Percentiles rank a stretch among this genome's conserved stretches.
phyloP scores from a whole-genome alignment of 192 early-diverging fungal genomes.

The Gaertneriomyces semiglobifer region DNA sequence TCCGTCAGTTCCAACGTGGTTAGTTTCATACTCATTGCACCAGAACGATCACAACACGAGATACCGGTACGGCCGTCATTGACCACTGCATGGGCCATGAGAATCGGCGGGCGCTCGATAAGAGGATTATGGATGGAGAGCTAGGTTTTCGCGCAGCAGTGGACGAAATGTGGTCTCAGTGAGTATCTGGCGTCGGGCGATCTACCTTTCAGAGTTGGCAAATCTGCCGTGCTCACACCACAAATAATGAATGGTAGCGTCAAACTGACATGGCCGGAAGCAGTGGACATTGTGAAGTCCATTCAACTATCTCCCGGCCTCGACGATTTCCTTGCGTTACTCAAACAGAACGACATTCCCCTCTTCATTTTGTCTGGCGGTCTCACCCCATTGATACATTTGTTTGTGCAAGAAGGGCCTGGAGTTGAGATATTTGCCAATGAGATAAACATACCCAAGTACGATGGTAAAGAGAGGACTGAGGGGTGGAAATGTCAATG shows the following conservation, averaged over 20 bases:
- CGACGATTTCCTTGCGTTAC: conserved; percentile 50
- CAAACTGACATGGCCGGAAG: conserved; percentile 41
- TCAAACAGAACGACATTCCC: conserved; percentile 38
- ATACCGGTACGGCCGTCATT: conserved; percentile 50
- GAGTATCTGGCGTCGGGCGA: background rate
- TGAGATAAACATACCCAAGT: conserved; percentile 36
- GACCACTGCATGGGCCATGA: conserved; percentile 41
- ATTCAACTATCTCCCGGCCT: conserved; percentile 58
- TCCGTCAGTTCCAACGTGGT: background rate
- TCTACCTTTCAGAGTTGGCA: too few species aligned
- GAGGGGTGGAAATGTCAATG: conserved; percentile 60
- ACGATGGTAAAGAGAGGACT: conserved; percentile 22
- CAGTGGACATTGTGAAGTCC: conserved; percentile 20
- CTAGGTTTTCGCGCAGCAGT: conserved; percentile 46
- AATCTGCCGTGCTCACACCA: background rate
- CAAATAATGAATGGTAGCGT: conserved; percentile 1
- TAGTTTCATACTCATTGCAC: conserved; percentile 4
- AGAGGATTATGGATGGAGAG: conserved; percentile 39
- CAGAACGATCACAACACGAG: conserved; percentile 28
- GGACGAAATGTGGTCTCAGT: conserved; percentile 49
- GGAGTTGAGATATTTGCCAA: conserved; percentile 61
- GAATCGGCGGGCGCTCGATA: conserved; percentile 22
- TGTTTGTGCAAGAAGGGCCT: conserved; percentile 16
- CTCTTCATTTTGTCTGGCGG: background rate
- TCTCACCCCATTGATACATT: conserved; percentile 5